A percentile compares a stretch with the other conserved stretches of the same genome.
phyloP scores from a whole-genome alignment of 305 asterid species.

The Solanum hybrid region DNA sequence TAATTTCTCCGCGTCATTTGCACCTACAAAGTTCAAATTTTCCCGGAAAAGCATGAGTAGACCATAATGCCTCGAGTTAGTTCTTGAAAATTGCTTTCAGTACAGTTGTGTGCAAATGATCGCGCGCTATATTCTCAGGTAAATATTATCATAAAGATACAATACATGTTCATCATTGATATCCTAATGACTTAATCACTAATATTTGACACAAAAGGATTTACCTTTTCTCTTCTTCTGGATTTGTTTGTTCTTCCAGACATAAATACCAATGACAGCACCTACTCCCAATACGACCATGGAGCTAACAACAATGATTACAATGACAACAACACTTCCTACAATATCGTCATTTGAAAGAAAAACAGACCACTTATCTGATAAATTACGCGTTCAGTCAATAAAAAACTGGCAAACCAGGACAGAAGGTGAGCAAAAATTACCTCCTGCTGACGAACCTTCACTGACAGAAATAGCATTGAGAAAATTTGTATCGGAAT shows the following conservation, averaged over 20 bases:
- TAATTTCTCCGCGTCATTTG: slow-evolving; percentile 21
- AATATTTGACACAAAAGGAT: background rate
- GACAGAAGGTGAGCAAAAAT: background rate
- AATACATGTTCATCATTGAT: too few relatives aligned
- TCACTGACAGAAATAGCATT: background rate
- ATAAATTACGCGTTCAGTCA: too few relatives aligned
- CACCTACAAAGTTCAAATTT: slow-evolving; percentile 11
- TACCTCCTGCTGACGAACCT: slow-evolving; percentile 25
- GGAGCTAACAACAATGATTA: slow-evolving; percentile 12
- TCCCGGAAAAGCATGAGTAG: background rate
- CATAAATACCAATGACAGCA: slow-evolving; percentile 6
- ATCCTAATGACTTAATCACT: too few relatives aligned
- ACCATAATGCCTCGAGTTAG: background rate
- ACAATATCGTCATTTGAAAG: background rate
- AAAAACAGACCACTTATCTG: too few relatives aligned
- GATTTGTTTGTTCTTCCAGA: slow-evolving; percentile 16
- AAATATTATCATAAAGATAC: too few relatives aligned
- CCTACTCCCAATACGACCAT: slow-evolving; percentile 2
- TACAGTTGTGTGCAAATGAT: background rate
- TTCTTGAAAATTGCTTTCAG: background rate
- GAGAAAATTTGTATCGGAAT: slow-evolving; percentile 24
- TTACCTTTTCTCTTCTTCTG: slow-evolving; percentile 24
- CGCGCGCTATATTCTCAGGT: background rate
- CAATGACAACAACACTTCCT: slow-evolving; percentile 8
- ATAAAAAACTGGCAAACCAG: background rate